Evolutionary conservation across 352 stramenopile species (phyloP), one percentile per base, ranked within the genome.

Genomic region (Peronospora destructor): DNA sequence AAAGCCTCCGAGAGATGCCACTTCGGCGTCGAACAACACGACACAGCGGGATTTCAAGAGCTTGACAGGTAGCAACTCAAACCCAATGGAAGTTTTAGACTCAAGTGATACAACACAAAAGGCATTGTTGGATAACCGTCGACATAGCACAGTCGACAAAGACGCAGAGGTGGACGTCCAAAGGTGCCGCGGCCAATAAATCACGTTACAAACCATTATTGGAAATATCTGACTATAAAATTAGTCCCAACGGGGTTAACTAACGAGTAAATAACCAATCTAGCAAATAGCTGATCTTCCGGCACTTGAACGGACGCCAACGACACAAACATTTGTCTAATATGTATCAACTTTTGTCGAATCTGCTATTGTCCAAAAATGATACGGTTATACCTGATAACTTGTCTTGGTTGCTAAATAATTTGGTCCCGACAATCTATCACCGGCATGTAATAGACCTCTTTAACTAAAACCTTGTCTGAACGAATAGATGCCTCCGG

Each of bases 121-220:
- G 35, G 40, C 53, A 16, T 14, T n/a, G 13, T 29, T 23, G 40
- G 57, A 46, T 16, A 63, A 17, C 0, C 52, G 52, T 8, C 48
- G 58, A 32, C 70, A 72, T 26, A 64, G 9, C 28, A 56, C 45
- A 16, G 44, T 9, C 25, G 45, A 9, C 11, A 17, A 11, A 9
- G 49, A 35, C 2, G 37, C 25, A 39, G 46, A 55, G 37, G 33
- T 25, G 9, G 49, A 45, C 38, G 14, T 10, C 50, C 54, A 63
- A 29, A 59, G n/a, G 14, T 59, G 53, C 42, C 65, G 58, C 19
- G 74, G 71, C 71, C 71, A 84, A 46, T 76, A 85, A 34, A 80
- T 66, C 11, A 76, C 60, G 17, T 57, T 43, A 13, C 29, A 30
- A 12, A 39, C 30, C 49, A 55, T 32, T 34, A 34, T 34, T n/a